Base-by-base conservation (phyloP, 2,329 filamentous ascomycete genomes). In the Trichocomaceae sp. region DNA sequence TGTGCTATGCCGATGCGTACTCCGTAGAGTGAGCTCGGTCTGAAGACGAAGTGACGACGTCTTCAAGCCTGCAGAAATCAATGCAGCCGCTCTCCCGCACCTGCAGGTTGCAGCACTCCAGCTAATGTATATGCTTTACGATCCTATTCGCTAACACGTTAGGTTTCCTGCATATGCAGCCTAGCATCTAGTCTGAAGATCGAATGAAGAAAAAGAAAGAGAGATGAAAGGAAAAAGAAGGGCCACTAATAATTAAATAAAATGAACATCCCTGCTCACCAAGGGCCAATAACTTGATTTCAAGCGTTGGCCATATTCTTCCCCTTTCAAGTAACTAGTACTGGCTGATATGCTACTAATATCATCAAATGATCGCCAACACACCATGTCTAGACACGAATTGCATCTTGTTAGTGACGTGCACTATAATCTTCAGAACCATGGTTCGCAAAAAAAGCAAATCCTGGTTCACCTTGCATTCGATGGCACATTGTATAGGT, bases 161-260 rank as follows among this genome's bases (percentile, higher is more conserved):
- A 26, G 22, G 42, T 39, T 35, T 47, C 26, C 10, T 53, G 51
- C 44, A 53, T 53, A 53, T 53, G 51, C 50, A 31, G 50, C n/a
- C 50, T 52, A 47, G 33, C n/a, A 19, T 35, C 7, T 51, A 51
- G 49, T 15, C 17, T 22, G 39, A 42, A 22, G 17, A 17, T 22
- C 39, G 17, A 12, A 10, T 4, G 10, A 22, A 13, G 10, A 42
- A 42, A 42, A 35, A 35, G 31, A 12, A 20, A 42, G 22, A 42
- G 19, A 42, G 12, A 42, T 13, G 8, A 42, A 2, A 8, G 13
- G 17, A 9, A 42, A 19, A 29, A 10, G 10, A 29, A 29, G 2
- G 2, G 7, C 26, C 7, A 3, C 5, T 15, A 41, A 22, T 12
- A 20, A 20, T 20, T 13, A 12, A 22, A 22, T 42, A 42, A 42